A percentile compares a stretch with the other conserved stretches of the same genome.
These are phyloP conservation scores for Curvularia hawaiiensis DNA, from an alignment of 2,329 filamentous ascomycete genomes.

Conservation along the genomic window DNA sequence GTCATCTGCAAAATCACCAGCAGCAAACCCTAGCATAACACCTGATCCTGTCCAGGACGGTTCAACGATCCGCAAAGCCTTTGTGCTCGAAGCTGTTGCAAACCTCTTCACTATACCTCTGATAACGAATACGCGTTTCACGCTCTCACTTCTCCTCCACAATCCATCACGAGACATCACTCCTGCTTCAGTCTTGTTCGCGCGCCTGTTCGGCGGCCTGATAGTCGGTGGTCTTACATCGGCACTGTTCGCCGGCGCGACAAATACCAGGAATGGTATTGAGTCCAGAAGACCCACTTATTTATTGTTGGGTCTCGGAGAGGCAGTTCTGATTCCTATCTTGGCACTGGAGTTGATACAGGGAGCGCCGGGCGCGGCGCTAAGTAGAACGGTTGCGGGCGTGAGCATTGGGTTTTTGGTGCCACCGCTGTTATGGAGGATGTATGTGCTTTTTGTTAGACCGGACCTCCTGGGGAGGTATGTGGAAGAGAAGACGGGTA, in stretches of 20 bases:
- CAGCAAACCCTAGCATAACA: constrained; percentile 25
- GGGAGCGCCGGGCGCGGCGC: constrained; percentile 22
- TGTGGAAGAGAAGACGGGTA: constrained; percentile 12
- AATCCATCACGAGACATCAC: constrained; percentile 28
- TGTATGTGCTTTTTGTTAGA: constrained; percentile 29
- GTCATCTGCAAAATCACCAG: constrained; percentile 24
- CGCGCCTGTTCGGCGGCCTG: constrained; percentile 30
- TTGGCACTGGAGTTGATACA: constrained; percentile 27
- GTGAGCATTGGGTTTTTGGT: constrained; percentile 24
- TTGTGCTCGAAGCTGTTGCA: constrained; percentile 32
- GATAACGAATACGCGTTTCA: constrained; percentile 29
- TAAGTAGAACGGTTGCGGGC: constrained; percentile 25
- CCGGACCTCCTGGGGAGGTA: constrained; percentile 33
- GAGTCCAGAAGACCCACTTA: constrained; percentile 32
- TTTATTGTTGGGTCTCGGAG: constrained; percentile 29
- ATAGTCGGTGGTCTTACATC: constrained; percentile 33
- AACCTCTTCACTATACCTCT: constrained; percentile 37
- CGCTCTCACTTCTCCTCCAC: constrained; percentile 28
- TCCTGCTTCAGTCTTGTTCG: constrained; percentile 30
- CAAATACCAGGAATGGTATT: constrained; percentile 33
- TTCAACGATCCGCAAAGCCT: constrained; percentile 35
- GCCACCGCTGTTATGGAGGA: constrained; percentile 32
- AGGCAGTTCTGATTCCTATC: constrained; percentile 28
- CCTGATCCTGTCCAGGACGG: constrained; percentile 19
- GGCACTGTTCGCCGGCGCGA: constrained; percentile 27